These are phyloP conservation scores for Cystobasidium sp. DNA, from an alignment of 1,284 basidiomycete genomes.

Conservation along the genomic window DNA sequence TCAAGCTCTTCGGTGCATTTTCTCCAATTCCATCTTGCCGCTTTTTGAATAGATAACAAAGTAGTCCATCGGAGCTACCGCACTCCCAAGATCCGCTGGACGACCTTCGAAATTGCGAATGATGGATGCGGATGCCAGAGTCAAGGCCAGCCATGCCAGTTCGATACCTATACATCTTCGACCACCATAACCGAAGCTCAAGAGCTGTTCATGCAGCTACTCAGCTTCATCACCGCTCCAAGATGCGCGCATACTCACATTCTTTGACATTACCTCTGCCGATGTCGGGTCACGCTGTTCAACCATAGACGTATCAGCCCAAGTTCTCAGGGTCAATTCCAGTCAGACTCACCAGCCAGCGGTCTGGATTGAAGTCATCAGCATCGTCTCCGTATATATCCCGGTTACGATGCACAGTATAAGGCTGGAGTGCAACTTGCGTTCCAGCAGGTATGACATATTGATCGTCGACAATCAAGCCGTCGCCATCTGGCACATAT, in stretches of 20 bases:
- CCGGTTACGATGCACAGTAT: conserved; percentile 28
- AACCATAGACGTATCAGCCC: neutral
- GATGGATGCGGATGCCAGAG: conserved; percentile 22
- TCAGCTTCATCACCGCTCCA: neutral
- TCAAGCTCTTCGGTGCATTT: conserved; percentile 6
- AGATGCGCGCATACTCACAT: neutral
- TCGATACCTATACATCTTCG: conserved; percentile 25
- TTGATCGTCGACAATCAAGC: neutral
- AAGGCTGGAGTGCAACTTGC: conserved; percentile 28
- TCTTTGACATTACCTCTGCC: conserved; percentile 16
- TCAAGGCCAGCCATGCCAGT: conserved; percentile 30
- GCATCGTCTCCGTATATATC: conserved; percentile 61
- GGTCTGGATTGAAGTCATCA: conserved; percentile 59
- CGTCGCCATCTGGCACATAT: conserved; percentile 15
- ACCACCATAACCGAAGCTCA: conserved; percentile 11
- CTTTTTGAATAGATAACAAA: conserved; percentile 9
- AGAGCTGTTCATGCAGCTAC: neutral
- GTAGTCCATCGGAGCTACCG: conserved; percentile 1
- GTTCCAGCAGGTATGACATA: conserved; percentile 28
- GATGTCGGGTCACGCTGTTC: conserved; percentile 10
- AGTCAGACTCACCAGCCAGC: conserved; percentile 57
- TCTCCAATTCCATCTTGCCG: conserved; percentile 13
- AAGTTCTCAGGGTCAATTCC: neutral
- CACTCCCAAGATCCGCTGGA: neutral
- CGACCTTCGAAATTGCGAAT: conserved; percentile 34